Evolutionary conservation across 352 stramenopile genomes (phyloP).

Genomic region (Thalassiosira sp.): DNA sequence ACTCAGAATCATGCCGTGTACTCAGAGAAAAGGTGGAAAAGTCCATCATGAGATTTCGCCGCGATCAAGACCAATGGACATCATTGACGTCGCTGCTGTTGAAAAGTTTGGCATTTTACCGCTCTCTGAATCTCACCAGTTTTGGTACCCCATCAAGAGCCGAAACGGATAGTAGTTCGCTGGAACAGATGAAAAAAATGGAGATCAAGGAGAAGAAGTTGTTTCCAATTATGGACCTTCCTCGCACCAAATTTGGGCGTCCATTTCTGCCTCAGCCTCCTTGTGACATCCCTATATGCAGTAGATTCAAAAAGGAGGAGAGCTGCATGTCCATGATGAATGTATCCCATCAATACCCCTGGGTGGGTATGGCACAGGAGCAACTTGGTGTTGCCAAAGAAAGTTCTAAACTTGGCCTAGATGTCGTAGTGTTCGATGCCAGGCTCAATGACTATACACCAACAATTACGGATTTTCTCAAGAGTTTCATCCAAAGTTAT

Average conservation of each 20-base stretch:
- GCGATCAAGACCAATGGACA: conserved; percentile 59
- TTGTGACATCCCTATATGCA: not conserved
- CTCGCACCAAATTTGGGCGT: conserved; percentile 63
- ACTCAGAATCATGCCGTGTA: too few species aligned
- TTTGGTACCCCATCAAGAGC: not conserved
- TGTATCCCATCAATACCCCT: conserved; percentile 78
- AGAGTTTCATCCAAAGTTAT: conserved; percentile 59
- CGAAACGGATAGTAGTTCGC: not conserved
- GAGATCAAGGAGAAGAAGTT: not conserved
- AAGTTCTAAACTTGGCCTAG: too few species aligned
- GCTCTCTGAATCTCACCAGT: conserved; percentile 8
- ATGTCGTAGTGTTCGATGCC: conserved; percentile 70
- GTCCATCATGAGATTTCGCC: conserved; percentile 51
- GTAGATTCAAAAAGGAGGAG: conserved; percentile 30
- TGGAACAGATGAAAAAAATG: not conserved
- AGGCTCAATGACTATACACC: conserved; percentile 35
- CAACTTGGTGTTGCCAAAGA: too few species aligned
- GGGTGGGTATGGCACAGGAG: conserved; percentile 57
- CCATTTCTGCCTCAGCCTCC: conserved; percentile 63
- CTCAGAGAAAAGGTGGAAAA: conserved; percentile 27
- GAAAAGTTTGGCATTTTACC: conserved; percentile 71
- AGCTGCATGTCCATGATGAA: conserved; percentile 44
- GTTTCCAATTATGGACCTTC: conserved; percentile 54
- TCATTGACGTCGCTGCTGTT: conserved; percentile 64
- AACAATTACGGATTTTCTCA: conserved; percentile 60